Conservation (phyloP, 129 eudicot genomes). For the Chrysanthemum seticuspe region DNA sequence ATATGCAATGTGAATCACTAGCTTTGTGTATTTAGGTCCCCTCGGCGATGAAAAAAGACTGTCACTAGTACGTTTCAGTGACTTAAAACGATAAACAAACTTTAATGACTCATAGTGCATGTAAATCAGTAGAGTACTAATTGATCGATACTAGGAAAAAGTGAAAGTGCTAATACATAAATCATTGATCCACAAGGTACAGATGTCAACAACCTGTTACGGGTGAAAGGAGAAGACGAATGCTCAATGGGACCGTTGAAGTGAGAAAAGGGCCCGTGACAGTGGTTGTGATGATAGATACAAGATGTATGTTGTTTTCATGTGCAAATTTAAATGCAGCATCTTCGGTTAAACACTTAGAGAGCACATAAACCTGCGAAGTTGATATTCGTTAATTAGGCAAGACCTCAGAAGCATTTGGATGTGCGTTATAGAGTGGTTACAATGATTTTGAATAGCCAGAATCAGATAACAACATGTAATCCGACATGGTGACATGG, state of each 20-base stretch:
- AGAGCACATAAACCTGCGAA: conserved; percentile 66
- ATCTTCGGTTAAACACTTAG: conserved; percentile 70
- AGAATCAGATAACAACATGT: neutral
- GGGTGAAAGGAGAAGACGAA: conserved; percentile 75
- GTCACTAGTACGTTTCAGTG: no score
- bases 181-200: conserved; percentile 6
- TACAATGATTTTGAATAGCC: neutral
- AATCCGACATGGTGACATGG: neutral
- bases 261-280: conserved; percentile 86
- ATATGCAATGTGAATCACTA: no score
- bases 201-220: conserved; percentile 53
- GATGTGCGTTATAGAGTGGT: neutral
- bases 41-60: no score
- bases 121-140: no score
- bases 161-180: no score
- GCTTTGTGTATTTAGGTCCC: no score
- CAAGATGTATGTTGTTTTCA: conserved; percentile 56
- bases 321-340: conserved; percentile 65
- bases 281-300: conserved; percentile 71
- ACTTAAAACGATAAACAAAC: no score
- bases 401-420: neutral
- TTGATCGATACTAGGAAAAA: no score
- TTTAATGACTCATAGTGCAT: no score
- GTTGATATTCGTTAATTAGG: neutral
- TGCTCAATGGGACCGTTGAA: conserved; percentile 65